These are phyloP conservation scores for Simmondsia chinensis DNA, from an alignment of 148 eudicot species.

Conservation along the genomic window DNA sequence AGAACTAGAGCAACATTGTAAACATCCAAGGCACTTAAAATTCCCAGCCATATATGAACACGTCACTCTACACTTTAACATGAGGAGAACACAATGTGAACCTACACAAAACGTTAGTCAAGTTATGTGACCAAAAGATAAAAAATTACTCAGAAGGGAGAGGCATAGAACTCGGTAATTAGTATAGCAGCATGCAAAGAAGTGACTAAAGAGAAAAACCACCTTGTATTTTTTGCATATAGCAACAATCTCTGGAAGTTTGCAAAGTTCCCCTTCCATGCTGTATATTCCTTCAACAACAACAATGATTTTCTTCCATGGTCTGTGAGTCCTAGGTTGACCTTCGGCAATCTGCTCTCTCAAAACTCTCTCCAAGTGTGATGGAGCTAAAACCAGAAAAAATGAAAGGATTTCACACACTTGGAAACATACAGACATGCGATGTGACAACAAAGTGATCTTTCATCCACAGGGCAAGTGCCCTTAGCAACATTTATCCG, in stretches of 20 bases:
- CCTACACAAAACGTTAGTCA: too few species aligned
- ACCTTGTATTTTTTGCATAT: constrained; percentile 98
- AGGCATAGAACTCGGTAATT: background rate
- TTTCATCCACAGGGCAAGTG: too few species aligned
- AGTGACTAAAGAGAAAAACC: background rate
- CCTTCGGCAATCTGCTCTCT: constrained; percentile 93
- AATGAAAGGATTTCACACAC: background rate
- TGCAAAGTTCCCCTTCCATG: constrained; percentile 99
- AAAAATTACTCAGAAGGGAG: background rate
- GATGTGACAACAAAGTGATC: background rate
- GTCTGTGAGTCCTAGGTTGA: constrained; percentile 95
- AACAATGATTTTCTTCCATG: constrained; percentile 96
- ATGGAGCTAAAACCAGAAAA: constrained; percentile 50
- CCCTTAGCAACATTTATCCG: too few species aligned
- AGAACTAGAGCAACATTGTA: too few species aligned
- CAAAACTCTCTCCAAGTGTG: constrained; percentile 77
- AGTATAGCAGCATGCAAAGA: background rate
- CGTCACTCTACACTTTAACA: too few species aligned
- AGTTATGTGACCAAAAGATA: too few species aligned
- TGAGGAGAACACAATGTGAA: too few species aligned
- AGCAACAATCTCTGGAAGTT: constrained; percentile 91
- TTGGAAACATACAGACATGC: background rate
- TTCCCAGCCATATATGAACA: too few species aligned
- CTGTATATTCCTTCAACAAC: constrained; percentile 98
- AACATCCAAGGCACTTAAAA: too few species aligned